phyloP scores from a whole-genome alignment of 129 eudicot species.

The Centaurea solstitialis region DNA sequence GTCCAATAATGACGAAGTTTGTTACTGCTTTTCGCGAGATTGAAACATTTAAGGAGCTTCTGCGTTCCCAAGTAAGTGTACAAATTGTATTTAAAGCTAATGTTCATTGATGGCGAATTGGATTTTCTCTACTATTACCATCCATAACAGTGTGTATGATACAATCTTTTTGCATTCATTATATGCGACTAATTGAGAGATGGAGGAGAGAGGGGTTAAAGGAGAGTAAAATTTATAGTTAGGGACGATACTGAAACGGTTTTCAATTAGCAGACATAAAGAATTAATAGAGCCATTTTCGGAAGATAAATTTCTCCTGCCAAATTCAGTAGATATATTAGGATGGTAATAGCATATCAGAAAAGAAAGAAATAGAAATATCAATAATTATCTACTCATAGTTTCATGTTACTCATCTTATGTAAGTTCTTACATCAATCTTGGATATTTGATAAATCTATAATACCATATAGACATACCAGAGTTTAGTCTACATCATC shows the following conservation, averaged over 20 bases:
- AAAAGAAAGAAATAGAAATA: not conserved
- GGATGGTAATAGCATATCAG: not conserved
- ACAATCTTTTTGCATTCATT: too few species aligned
- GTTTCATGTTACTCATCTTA: not conserved
- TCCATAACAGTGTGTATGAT: too few species aligned
- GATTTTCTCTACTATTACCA: too few species aligned
- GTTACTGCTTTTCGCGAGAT: constrained; percentile 81
- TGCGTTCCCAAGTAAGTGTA: constrained; percentile 89
- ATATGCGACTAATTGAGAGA: too few species aligned
- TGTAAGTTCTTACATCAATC: not conserved
- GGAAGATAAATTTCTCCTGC: not conserved
- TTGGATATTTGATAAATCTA: not conserved
- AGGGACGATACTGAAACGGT: too few species aligned
- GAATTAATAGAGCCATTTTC: too few species aligned
- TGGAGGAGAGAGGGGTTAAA: too few species aligned
- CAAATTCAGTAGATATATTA: not conserved
- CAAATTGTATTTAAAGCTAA: constrained; percentile 12
- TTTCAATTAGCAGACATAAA: too few species aligned
- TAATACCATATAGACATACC: not conserved
- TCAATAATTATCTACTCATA: not conserved
- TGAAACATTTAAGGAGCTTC: constrained; percentile 95
- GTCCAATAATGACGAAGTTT: constrained; percentile 90
- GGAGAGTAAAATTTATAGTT: too few species aligned
- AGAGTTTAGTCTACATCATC: too few species aligned
- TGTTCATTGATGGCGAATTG: not conserved